phyloP scores from a whole-genome alignment of 2,329 filamentous ascomycete species.

The Pseudodiploospora longispora region DNA sequence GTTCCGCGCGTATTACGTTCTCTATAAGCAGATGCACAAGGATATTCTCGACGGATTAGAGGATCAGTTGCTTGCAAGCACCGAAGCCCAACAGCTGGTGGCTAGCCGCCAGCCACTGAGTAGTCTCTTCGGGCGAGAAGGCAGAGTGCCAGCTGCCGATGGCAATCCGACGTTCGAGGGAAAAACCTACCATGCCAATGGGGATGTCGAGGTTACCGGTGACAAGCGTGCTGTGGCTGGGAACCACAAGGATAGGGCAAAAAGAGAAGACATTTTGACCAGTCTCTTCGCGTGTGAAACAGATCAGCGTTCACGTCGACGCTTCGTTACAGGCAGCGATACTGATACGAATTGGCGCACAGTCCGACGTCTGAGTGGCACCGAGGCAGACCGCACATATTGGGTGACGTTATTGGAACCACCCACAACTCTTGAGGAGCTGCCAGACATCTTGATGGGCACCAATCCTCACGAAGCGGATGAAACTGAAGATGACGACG shows the following conservation, averaged over 20 bases:
- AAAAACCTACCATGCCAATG: constrained; percentile 54
- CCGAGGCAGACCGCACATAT: constrained; percentile 30
- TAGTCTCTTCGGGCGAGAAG: constrained; percentile 64
- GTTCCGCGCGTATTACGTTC: constrained; percentile 84
- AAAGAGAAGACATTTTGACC: constrained; percentile 52
- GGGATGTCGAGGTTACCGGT: constrained; percentile 55
- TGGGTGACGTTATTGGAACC: constrained; percentile 38
- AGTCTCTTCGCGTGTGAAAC: constrained; percentile 38
- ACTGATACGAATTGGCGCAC: constrained; percentile 29
- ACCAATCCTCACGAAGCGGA: constrained; percentile 19
- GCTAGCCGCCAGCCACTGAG: constrained; percentile 69
- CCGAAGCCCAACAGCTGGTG: constrained; percentile 68
- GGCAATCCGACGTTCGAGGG: constrained; percentile 51
- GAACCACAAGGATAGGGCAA: constrained; percentile 51
- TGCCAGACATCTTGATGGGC: constrained; percentile 31
- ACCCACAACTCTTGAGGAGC: constrained; percentile 33
- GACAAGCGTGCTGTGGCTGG: constrained; percentile 48
- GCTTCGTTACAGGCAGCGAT: constrained; percentile 21
- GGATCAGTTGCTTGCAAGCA: constrained; percentile 68
- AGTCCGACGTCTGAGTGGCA: constrained; percentile 20
- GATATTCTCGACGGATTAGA: constrained; percentile 74
- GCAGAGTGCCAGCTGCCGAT: constrained; percentile 57
- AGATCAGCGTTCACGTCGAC: constrained; percentile 20
- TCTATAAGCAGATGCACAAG: constrained; percentile 81
- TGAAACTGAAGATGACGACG: constrained; percentile 19